Evolutionary conservation across 2,329 filamentous ascomycete genomes (phyloP).

Genomic region (Sclerotinia borealis): DNA sequence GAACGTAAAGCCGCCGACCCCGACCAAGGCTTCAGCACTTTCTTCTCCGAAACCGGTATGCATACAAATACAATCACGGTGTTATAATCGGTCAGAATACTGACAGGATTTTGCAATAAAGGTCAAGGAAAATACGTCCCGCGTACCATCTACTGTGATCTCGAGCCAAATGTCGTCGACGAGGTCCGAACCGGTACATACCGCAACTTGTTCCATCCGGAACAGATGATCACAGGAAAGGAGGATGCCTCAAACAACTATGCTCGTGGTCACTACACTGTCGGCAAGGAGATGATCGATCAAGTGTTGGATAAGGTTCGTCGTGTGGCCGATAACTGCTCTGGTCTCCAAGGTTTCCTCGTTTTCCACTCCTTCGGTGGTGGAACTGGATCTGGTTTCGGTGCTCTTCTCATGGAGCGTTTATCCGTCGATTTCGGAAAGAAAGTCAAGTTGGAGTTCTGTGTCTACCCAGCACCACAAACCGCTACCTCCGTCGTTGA

Average conservation of each 20-base stretch:
- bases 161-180: constrained; percentile 62
- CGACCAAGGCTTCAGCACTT: constrained; percentile 98
- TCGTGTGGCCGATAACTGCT: constrained; percentile 60
- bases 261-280: constrained; percentile 62
- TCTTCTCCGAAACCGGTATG: constrained; percentile 99
- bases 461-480: constrained; percentile 58
- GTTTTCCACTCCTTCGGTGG: constrained; percentile 65
- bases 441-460: constrained; percentile 63
- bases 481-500: constrained; percentile 61
- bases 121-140: constrained; percentile 90
- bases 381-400: constrained; percentile 62
- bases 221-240: constrained; percentile 60
- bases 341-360: constrained; percentile 59
- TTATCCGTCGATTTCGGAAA: constrained; percentile 60
- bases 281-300: constrained; percentile 62
- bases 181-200: constrained; percentile 60
- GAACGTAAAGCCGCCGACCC: constrained; percentile 91
- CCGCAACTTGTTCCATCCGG: constrained; percentile 59
- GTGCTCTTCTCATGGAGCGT: constrained; percentile 57
- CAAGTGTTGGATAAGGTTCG: constrained; percentile 58
- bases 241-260: constrained; percentile 67
- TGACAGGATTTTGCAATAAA: constrained; percentile 37
- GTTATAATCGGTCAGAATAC: constrained; percentile 22
- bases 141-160: constrained; percentile 60
- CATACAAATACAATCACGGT: constrained; percentile 17